These are phyloP conservation scores for Venturia oleaginea DNA, from an alignment of 2,329 filamentous ascomycete species.

Conservation along the genomic window DNA sequence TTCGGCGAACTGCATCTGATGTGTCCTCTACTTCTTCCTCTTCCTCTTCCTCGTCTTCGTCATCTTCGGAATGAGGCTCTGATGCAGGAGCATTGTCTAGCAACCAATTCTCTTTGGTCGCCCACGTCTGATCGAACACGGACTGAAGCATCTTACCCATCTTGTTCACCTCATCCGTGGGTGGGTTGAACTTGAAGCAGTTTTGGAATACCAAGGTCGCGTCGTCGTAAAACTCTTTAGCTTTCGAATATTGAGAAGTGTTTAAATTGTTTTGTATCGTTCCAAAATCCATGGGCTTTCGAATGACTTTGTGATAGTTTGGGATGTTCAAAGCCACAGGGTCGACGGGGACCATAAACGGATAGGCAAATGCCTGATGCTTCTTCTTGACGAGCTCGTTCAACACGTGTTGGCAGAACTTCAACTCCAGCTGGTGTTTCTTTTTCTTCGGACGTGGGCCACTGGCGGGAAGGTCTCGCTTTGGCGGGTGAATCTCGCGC, in stretches of 20 bases:
- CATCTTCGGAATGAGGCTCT: slow-evolving; percentile 53
- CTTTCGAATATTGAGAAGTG: slow-evolving; percentile 66
- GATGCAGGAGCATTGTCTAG: slow-evolving; percentile 61
- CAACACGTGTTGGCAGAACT: slow-evolving; percentile 78
- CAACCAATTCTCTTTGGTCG: slow-evolving; percentile 72
- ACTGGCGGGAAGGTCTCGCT: slow-evolving; percentile 83
- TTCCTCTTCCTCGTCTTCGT: slow-evolving; percentile 53
- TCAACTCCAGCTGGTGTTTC: slow-evolving; percentile 79
- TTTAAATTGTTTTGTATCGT: slow-evolving; percentile 75
- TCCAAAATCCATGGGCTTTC: slow-evolving; percentile 89
- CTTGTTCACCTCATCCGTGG: slow-evolving; percentile 62
- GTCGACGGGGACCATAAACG: slow-evolving; percentile 80
- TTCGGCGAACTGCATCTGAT: slow-evolving; percentile 33
- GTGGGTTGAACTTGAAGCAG: slow-evolving; percentile 86
- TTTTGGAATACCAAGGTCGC: slow-evolving; percentile 78
- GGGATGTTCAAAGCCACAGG: slow-evolving; percentile 91
- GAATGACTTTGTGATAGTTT: slow-evolving; percentile 85
- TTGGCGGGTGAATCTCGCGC: slow-evolving; percentile 83
- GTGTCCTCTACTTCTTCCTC: slow-evolving; percentile 61
- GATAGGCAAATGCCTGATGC: slow-evolving; percentile 56
- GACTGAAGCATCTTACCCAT: slow-evolving; percentile 65
- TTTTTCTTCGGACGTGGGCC: slow-evolving; percentile 78
- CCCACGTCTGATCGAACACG: slow-evolving; percentile 67
- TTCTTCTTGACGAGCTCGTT: slow-evolving; percentile 68
- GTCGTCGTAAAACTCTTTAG: slow-evolving; percentile 80